Base-by-base conservation (phyloP, 495 filamentous ascomycete genomes). In the Trichoderma parareesei region DNA sequence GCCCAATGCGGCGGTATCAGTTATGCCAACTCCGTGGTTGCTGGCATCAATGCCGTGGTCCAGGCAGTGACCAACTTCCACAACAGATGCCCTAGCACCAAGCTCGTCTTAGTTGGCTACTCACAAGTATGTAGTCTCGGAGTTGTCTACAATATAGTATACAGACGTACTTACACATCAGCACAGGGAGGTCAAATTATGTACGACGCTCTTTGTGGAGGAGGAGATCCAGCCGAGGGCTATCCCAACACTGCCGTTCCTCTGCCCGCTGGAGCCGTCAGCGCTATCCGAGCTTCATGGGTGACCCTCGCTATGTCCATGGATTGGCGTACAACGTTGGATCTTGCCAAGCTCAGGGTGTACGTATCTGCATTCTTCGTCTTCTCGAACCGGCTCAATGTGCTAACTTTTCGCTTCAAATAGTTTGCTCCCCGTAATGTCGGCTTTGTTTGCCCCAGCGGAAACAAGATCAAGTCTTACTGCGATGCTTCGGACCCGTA, bases 401-500 rank as follows among this genome's bases (percentile, higher is more conserved):
- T 27, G 27, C 27, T 18, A 0, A 5, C 35, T 2, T 11, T 41
- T n/a, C 5, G 7, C 60, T 37, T 43, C 27, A 27, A 18, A 37
- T 38, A 81, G 84, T 88, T 88, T 64, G 84, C 80, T 62, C 76
- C 81, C 63, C 83, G 85, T 37, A 78, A 83, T 0, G 70, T 75
- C 16, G 85, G 84, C 46, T 87, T 83, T 69, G 71, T 67, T 61
- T 87, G 85, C 76, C 77, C 82, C 1, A 76, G 77, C 14, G 83
- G 78, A 16, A 64, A 49, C 65, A 85, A 82, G 68, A 82, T 88
- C 69, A 71, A 87, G 71, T 85, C 82, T 6, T 88, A 88, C 77
- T 88, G 85, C 71, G 85, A 88, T 74, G 73, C 82, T 16, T 66
- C 80, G 1, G 85, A 88, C 68, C 85, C 85, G 1, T 87, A 85